A percentile compares a stretch with the other conserved stretches of the same genome.
Evolutionary conservation across 2,329 filamentous ascomycete genomes (phyloP).

Genomic region (Microdochium paspali): DNA sequence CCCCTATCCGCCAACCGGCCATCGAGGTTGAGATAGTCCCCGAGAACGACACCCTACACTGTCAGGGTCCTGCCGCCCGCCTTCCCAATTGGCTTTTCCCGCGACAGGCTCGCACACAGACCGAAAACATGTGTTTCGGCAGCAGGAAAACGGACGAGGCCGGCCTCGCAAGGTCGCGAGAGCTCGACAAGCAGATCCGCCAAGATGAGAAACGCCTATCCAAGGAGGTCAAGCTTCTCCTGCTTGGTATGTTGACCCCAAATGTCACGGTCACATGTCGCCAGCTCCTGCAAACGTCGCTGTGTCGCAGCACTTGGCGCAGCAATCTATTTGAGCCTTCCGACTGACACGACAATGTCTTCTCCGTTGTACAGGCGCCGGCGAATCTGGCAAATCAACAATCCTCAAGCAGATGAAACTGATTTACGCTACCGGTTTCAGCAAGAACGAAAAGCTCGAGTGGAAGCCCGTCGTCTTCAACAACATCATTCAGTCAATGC

Average conservation of each 20-base stretch:
- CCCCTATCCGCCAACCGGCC: background rate
- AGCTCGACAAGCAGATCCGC: slow-evolving; percentile 80
- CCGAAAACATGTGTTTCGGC: slow-evolving; percentile 59
- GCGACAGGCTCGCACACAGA: background rate
- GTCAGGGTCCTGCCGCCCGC: background rate
- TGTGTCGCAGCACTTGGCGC: background rate
- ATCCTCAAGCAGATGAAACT: slow-evolving; percentile 99
- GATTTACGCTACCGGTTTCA: slow-evolving; percentile 90
- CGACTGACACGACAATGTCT: slow-evolving; percentile 6
- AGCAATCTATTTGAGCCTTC: background rate
- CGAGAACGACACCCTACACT: background rate
- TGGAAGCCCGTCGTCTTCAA: slow-evolving; percentile 94
- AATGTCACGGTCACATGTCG: slow-evolving; percentile 2
- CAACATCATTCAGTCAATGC: slow-evolving; percentile 88
- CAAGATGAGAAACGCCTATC: slow-evolving; percentile 80
- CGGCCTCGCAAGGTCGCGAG: slow-evolving; percentile 49
- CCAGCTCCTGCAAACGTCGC: slow-evolving; percentile 1
- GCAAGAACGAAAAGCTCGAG: slow-evolving; percentile 79
- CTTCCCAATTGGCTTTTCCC: background rate
- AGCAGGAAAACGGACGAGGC: slow-evolving; percentile 39
- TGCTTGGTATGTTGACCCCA: slow-evolving; percentile 60
- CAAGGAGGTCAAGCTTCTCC: slow-evolving; percentile 85
- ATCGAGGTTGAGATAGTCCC: background rate
- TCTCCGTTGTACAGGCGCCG: slow-evolving; percentile 57
- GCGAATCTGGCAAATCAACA: slow-evolving; percentile 92